These are phyloP conservation scores for Irpex sp. DNA, from an alignment of 1,284 basidiomycete genomes.

Conservation along the genomic window DNA sequence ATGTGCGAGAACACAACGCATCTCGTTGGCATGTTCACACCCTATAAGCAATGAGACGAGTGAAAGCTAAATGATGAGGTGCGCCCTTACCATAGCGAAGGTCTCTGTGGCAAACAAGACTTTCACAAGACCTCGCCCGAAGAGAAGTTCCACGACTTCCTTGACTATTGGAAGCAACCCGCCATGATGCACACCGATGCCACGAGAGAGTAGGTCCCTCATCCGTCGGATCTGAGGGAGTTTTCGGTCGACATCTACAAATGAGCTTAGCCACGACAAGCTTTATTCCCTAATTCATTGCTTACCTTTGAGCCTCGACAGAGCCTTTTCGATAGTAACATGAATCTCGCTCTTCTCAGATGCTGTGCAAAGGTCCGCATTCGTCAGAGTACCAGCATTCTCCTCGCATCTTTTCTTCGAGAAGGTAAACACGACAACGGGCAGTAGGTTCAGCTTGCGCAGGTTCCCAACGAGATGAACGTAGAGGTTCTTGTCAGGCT, in stretches of 20 bases:
- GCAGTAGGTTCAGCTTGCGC: slow-evolving; percentile 83
- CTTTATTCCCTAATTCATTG: not conserved
- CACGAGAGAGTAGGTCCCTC: slow-evolving; percentile 86
- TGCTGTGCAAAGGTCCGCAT: slow-evolving; percentile 84
- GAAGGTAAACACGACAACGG: slow-evolving; percentile 96
- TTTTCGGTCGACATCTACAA: slow-evolving; percentile 81
- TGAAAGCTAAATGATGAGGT: not conserved
- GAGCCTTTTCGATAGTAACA: slow-evolving; percentile 88
- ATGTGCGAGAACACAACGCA: slow-evolving; percentile 96
- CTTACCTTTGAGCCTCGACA: slow-evolving; percentile 87
- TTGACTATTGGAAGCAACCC: slow-evolving; percentile 97
- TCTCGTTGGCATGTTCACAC: slow-evolving; percentile 99
- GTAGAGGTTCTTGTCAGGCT: slow-evolving; percentile 88
- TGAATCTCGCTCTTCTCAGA: slow-evolving; percentile 97
- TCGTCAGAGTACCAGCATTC: slow-evolving; percentile 87
- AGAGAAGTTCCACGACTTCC: slow-evolving; percentile 97
- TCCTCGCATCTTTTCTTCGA: slow-evolving; percentile 98
- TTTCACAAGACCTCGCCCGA: slow-evolving; percentile 95
- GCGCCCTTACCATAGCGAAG: slow-evolving; percentile 85
- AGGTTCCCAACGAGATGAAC: slow-evolving; percentile 89
- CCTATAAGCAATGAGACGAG: slow-evolving; percentile 43
- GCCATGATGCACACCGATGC: slow-evolving; percentile 97
- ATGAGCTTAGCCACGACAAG: not conserved
- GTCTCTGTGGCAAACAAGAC: slow-evolving; percentile 98
- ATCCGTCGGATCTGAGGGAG: slow-evolving; percentile 95